These are phyloP conservation scores for Bidens hawaiensis DNA, from an alignment of 140 eudicot genomes.

Conservation along the genomic window DNA sequence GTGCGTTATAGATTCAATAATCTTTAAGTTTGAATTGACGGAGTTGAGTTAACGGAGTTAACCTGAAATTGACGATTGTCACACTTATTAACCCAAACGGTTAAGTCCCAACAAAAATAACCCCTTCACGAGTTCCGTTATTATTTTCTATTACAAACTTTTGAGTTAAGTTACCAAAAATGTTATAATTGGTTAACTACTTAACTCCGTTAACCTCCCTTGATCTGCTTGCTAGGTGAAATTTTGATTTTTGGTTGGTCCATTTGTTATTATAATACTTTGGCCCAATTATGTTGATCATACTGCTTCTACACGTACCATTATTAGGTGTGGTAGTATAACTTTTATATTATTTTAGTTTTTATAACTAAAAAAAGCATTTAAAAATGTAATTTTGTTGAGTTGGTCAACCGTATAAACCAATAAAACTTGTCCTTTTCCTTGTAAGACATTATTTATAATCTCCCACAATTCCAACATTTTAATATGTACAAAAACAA, in stretches of 20 bases:
- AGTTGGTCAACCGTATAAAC: slow-evolving; percentile 58
- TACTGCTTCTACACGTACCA: background rate
- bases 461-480: slow-evolving; percentile 4
- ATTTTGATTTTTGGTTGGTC: slow-evolving; percentile 15
- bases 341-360: background rate
- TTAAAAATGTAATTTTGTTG: background rate
- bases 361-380: background rate
- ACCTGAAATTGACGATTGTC: too few species aligned
- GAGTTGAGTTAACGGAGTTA: too few species aligned
- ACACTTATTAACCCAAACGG: too few species aligned
- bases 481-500: background rate
- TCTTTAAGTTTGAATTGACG: too few species aligned
- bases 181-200: too few species aligned
- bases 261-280: background rate
- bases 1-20: too few species aligned
- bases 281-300: background rate
- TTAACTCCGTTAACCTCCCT: slow-evolving; percentile 29
- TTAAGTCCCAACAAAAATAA: too few species aligned
- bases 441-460: slow-evolving; percentile 32
- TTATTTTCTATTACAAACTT: too few species aligned
- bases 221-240: slow-evolving; percentile 13
- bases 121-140: too few species aligned
- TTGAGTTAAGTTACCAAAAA: too few species aligned
- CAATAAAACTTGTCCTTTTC: slow-evolving; percentile 27
- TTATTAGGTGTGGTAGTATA: background rate